These are phyloP conservation scores for Nicotiana benthamiana DNA, from an alignment of 257 asterid species.

Conservation along the genomic window DNA sequence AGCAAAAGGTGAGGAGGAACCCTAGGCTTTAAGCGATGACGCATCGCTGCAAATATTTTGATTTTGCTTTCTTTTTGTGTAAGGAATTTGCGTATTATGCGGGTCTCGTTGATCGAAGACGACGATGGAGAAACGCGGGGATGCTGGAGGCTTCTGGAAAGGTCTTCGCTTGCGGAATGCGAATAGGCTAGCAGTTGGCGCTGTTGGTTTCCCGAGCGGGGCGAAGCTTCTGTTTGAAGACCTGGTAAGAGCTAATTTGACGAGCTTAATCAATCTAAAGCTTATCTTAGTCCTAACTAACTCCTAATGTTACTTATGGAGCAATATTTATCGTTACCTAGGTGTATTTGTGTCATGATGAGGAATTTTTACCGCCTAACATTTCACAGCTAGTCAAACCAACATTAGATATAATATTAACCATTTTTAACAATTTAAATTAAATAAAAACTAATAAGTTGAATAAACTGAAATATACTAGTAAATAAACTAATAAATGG, in stretches of 20 bases:
- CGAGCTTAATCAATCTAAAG: too few species aligned
- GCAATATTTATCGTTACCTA: too few species aligned
- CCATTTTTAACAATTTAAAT: too few species aligned
- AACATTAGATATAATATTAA: too few species aligned
- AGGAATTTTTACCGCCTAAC: too few species aligned
- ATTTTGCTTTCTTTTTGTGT: not conserved
- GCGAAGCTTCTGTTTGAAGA: not conserved
- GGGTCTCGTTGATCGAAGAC: not conserved
- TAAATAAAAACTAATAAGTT: too few species aligned
- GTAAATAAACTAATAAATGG: too few species aligned
- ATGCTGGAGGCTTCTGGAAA: not conserved
- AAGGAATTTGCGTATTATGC: not conserved
- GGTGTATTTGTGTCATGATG: too few species aligned
- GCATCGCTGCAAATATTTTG: not conserved
- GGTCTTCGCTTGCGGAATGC: not conserved
- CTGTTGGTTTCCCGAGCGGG: not conserved
- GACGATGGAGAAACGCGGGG: not conserved
- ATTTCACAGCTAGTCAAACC: too few species aligned
- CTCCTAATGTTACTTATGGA: too few species aligned
- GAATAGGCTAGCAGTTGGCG: not conserved
- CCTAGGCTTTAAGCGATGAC: not conserved
- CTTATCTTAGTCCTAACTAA: too few species aligned
- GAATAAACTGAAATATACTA: too few species aligned
- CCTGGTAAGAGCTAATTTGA: not conserved
- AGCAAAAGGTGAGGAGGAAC: not conserved